Percentiles rank a stretch among this genome's conserved stretches.
Evolutionary conservation across 176 grass and related monocot genomes (phyloP).

Genomic region (Puya raimondii): DNA sequence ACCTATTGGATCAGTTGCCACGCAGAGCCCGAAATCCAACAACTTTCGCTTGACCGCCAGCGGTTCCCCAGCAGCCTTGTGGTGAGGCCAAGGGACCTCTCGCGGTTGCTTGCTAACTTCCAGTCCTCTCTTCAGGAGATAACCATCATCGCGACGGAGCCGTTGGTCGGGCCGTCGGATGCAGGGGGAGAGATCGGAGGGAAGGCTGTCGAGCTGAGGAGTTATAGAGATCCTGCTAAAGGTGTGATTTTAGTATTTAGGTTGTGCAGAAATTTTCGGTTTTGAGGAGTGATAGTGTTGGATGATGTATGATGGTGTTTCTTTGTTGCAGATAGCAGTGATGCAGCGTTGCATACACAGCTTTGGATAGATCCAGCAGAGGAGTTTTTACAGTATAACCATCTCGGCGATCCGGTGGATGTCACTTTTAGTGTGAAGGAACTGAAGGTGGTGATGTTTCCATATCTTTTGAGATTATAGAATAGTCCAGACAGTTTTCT

Average conservation of each 20-base stretch:
- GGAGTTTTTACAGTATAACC: slow-evolving; percentile 79
- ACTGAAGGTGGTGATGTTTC: slow-evolving; percentile 45
- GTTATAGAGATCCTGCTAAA: slow-evolving; percentile 84
- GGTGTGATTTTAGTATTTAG: slow-evolving; percentile 16
- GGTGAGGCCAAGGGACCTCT: slow-evolving; percentile 59
- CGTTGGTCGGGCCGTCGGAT: slow-evolving; percentile 20
- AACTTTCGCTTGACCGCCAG: slow-evolving; percentile 50
- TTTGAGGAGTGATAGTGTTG: background rate
- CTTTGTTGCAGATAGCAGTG: slow-evolving; percentile 52
- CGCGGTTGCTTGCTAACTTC: slow-evolving; percentile 79
- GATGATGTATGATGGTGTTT: slow-evolving; percentile 4
- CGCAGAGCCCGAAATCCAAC: slow-evolving; percentile 58
- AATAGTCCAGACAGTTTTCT: slow-evolving; percentile 1
- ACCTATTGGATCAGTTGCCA: slow-evolving; percentile 75
- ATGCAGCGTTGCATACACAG: slow-evolving; percentile 85
- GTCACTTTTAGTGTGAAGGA: slow-evolving; percentile 90
- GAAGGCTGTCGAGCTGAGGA: slow-evolving; percentile 80
- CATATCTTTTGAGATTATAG: background rate
- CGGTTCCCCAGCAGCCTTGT: slow-evolving; percentile 60
- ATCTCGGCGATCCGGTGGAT: slow-evolving; percentile 71
- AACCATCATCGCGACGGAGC: slow-evolving; percentile 71
- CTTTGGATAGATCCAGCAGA: slow-evolving; percentile 83
- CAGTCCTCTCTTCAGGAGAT: slow-evolving; percentile 94
- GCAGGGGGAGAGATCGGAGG: slow-evolving; percentile 36
- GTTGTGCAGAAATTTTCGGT: background rate